Base-by-base conservation (phyloP, 768 basidiomycete genomes). In the Hygrocybe coccinea region DNA sequence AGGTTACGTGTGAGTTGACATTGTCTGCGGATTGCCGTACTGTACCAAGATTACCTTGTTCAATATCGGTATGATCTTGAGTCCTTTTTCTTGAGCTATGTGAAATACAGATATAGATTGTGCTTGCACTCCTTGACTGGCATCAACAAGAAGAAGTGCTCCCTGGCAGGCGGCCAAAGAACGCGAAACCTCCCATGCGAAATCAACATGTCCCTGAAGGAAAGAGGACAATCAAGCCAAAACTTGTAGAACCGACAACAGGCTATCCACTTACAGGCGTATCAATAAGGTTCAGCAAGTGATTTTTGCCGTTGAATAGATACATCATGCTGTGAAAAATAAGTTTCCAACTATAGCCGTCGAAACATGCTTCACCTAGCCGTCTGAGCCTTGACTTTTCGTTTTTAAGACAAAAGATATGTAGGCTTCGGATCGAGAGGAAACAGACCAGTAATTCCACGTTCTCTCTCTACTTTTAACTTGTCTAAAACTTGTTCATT, bases 101-200 rank as follows among this genome's bases (percentile, higher is more conserved):
- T 95, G 91, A 62, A 89, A 95, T 4, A 98, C 95, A 1, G 91
- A 95, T 52, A 99, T 84, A 12, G 95, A 93, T 71, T 99, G 97
- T 0, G 97, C 97, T 71, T 99, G 97, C 7, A 99, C 86, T 15
- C 97, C 97, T 75, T 95, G 95, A 51, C 91, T 92, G n/a, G 92
- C 91, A 65, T 99, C 97, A 2, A 82, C 80, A n/a, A 82, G 72
- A 36, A 86, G 68, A 39, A 86, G 67, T 9, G 91, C 95, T 8
- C 97, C 97, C 73, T 99, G 91, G 61, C 90, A 97, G 33, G 95
- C 93, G 3, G 92, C 86, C 38, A 98, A 73, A 24, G 91, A 93
- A 47, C 97, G 82, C 14, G 92, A 88, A 34, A 99, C 92, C 70
- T 98, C 95, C 85, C 93, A 97, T 56, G 91, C 82, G 71, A 99